A percentile compares a stretch with the other conserved stretches of the same genome.
phyloP scores from a whole-genome alignment of 305 asterid genomes.

The Solanum chacoense region DNA sequence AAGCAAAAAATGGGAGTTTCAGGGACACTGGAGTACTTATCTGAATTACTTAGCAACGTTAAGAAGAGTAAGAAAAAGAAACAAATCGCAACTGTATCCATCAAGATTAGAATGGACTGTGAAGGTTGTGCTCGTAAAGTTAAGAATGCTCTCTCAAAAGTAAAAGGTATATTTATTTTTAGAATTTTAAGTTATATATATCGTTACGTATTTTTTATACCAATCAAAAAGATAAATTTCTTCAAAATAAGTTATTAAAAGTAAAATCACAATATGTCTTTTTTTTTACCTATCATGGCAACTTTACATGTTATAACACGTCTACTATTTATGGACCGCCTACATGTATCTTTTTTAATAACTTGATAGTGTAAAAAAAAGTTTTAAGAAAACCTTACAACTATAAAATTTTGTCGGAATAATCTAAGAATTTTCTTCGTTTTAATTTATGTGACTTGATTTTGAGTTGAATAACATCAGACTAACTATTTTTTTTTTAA shows the following conservation, averaged over 20 bases:
- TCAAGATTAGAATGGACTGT: conserved; percentile 75
- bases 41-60: conserved; percentile 38
- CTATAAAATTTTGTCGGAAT: no score
- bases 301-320: background rate
- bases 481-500: background rate
- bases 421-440: background rate
- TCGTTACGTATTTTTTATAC: background rate
- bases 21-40: conserved; percentile 64
- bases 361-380: background rate
- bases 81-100: conserved; percentile 38
- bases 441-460: background rate
- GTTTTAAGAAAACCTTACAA: no score
- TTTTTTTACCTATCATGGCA: background rate
- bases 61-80: conserved; percentile 55
- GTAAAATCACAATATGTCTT: background rate
- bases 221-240: background rate
- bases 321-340: background rate
- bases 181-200: background rate
- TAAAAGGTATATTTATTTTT: conserved; percentile 40
- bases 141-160: conserved; percentile 43
- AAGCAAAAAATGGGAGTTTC: conserved; percentile 38
- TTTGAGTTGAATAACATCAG: background rate
- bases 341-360: background rate
- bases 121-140: conserved; percentile 73
- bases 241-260: background rate